Base-by-base conservation (phyloP, 257 asterid genomes). In the Oldenlandia corymbosa region DNA sequence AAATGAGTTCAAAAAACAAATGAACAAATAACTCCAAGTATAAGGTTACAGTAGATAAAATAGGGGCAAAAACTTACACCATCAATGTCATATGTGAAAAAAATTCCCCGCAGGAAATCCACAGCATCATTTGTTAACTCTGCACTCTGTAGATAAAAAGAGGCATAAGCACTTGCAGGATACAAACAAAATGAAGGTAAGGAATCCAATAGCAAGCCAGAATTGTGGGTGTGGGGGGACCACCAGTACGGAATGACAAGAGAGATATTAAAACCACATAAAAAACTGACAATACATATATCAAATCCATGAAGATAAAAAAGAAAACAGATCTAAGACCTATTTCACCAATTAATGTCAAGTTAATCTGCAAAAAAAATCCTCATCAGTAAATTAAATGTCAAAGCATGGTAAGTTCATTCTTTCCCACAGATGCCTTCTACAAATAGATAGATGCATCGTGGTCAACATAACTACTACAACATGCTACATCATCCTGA, bases 41-140 rank as follows among this genome's bases (percentile, higher is more conserved):
- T n/a, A 51, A 66, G 30, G 31, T 6, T 34, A 34, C 39, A 34
- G 39, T 26, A 54, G 30, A n/a, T n/a, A 28, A 58, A 56, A 50
- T 68, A 55, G 75, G n/a, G 16, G 68, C 72, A 30, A 62, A 72
- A 34, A 69, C 90, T 36, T 90, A 92, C 99, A 69, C 89, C 71
- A 68, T 93, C 96, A 67, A 74, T 79, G 67, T 93, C 99, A 63
- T 73, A 90, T 55, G 96, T 83, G 80, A 71, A 21, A 79, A 93
- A 90, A 60, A 79, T 80, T 55, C 76, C 80, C 75, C 62, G 83
- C 75, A 93, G 92, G 68, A 90, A 93, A 24, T 93, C 96, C 80
- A 83, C 69, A 58, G 95, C 97, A 60, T 90, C 99, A 75, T 68
- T 79, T 62, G 94, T 81, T 60, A 93, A 84, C 94, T 93, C 99